Base-by-base conservation (phyloP, 2,329 filamentous ascomycete species). In the Aspergillus amoenus region DNA sequence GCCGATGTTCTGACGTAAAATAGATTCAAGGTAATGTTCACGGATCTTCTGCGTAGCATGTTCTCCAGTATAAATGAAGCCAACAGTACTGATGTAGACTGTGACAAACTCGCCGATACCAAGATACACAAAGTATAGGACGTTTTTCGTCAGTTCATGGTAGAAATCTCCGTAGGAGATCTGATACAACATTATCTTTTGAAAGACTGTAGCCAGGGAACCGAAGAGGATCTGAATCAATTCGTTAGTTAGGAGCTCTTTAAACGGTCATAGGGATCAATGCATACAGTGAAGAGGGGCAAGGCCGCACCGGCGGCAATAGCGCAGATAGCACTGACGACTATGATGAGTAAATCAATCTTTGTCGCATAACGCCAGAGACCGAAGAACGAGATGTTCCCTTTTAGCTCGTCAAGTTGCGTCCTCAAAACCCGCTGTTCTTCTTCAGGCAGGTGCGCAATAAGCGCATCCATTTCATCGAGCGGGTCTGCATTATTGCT, bases 1-100 rank as follows among this genome's bases (percentile, higher is more conserved):
- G 45, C 86, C 92, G 71, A 96, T 93, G 71, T 96, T 96, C 72
- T 96, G 92, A 59, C 86, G 85, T 78, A 96, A 79, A 69, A 92
- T 93, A 61, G 89, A 91, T 65, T 87, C 83, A 6, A 99, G 83
- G 67, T 97, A 97, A 64, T 90, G 83, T 70, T 90, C 85, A 57
- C 93, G 86, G 65, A 93, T 90, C 77, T 91, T 90, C 61, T 85
- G 84, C 57, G 87, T 87, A 69, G 93, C 86, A 68, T 91, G 88
- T 72, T 93, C 90, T 56, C 90, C 90, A 0, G 86, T 88, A 68
- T 91, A 96, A 66, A 97, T 96, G 77, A 95, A 97, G 18, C 91
- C 90, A 17, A 95, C 86, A 0, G 93, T 97, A 22, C 86, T 83
- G 58, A 95, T 79, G 71, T 95, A 96, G 44, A 88, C 83, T 3